Percentiles rank a stretch among this genome's conserved stretches.
These are phyloP conservation scores for Cyclotella atomus DNA, from an alignment of 108 stramenopile genomes.

Conservation along the genomic window DNA sequence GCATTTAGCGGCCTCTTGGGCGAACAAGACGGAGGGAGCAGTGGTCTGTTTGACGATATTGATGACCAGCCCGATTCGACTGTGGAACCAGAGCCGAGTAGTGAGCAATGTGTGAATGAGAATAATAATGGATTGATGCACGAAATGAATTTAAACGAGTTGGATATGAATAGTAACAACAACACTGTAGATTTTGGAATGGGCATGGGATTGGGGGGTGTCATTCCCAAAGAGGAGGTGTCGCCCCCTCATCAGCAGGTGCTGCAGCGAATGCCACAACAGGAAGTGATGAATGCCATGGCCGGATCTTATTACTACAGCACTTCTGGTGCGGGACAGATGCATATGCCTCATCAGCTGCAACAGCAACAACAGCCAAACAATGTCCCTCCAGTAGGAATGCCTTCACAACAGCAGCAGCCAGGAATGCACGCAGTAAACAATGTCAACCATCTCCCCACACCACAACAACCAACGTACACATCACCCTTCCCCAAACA, in stretches of 20 bases:
- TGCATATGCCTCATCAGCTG: slow-evolving; percentile 20
- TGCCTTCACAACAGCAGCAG: too few relatives aligned
- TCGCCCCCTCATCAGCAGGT: slow-evolving; percentile 32
- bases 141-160: slow-evolving; percentile 30
- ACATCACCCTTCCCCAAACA: too few relatives aligned
- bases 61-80: too few relatives aligned
- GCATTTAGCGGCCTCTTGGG: slow-evolving; percentile 38
- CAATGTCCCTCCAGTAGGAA: too few relatives aligned
- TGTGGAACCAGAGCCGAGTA: too few relatives aligned
- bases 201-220: slow-evolving; percentile 40
- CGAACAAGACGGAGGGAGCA: slow-evolving; percentile 38
- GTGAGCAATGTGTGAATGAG: too few relatives aligned
- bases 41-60: slow-evolving; percentile 75
- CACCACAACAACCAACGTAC: too few relatives aligned
- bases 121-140: slow-evolving; percentile 49
- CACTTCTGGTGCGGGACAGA: slow-evolving; percentile 42
- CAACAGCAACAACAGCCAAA: slow-evolving; percentile 30
- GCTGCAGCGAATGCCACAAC: slow-evolving; percentile 35
- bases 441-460: slow-evolving; percentile 34
- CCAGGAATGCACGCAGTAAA: slow-evolving; percentile 47
- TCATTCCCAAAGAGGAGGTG: slow-evolving; percentile 20
- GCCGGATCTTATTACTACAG: slow-evolving; percentile 45
- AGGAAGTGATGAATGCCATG: slow-evolving; percentile 47
- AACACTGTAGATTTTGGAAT: slow-evolving; percentile 20
- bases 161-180: too few relatives aligned